Percentiles rank a stretch among this genome's conserved stretches.
Evolutionary conservation across 306 rosid species (phyloP).

Genomic region (Ammopiptanthus mongolicus): DNA sequence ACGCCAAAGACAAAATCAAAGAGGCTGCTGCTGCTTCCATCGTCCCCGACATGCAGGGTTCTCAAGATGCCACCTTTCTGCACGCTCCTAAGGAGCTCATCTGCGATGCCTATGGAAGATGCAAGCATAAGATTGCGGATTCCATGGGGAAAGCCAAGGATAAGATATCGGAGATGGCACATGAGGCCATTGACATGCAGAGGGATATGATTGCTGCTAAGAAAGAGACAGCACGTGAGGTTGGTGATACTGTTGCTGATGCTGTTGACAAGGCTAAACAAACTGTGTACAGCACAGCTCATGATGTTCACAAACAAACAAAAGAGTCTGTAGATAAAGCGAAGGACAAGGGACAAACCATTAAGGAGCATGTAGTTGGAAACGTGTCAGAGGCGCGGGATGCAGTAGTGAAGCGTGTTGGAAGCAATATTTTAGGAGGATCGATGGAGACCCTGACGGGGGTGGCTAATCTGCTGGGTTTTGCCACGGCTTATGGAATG

Average conservation of each 20-base stretch:
- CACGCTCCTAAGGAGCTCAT: conserved; percentile 44
- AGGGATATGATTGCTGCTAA: not conserved
- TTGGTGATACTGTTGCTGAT: conserved; percentile 7
- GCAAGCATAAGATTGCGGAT: conserved; percentile 47
- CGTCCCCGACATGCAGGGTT: conserved; percentile 36
- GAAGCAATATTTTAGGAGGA: not conserved
- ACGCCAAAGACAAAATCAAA: conserved; percentile 25
- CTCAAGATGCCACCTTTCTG: not conserved
- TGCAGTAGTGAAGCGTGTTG: not conserved
- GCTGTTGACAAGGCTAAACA: conserved; percentile 25
- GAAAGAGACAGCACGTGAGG: conserved; percentile 12
- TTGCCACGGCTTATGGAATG: conserved; percentile 62
- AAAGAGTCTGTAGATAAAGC: conserved; percentile 21
- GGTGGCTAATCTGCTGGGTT: conserved; percentile 40
- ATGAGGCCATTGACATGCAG: not conserved
- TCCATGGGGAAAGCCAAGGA: conserved; percentile 49
- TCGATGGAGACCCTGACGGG: not conserved
- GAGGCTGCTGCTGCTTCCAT: conserved; percentile 41
- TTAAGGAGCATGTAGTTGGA: not conserved
- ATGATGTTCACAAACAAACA: conserved; percentile 18
- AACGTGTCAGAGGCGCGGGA: conserved; percentile 25
- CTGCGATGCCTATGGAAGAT: conserved; percentile 63
- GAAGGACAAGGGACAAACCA: conserved; percentile 27
- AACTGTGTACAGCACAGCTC: conserved; percentile 1
- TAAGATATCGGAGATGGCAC: conserved; percentile 21